These are phyloP conservation scores for Claviceps africana DNA, from an alignment of 2,329 filamentous ascomycete genomes.

Conservation along the genomic window DNA sequence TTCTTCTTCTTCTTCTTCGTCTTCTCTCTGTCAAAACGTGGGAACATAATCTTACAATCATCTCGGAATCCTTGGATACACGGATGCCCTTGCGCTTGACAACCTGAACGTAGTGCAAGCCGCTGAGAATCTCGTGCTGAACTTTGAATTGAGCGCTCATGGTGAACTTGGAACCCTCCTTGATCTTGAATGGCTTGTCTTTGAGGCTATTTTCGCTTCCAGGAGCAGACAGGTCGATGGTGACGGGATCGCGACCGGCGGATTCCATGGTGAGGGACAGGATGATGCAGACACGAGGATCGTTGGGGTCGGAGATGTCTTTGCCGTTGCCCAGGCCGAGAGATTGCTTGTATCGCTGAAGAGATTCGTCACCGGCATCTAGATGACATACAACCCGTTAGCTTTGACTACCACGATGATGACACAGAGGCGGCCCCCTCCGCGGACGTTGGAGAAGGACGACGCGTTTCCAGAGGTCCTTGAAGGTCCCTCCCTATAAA, in stretches of 20 bases:
- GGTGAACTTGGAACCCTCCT: constrained; percentile 84
- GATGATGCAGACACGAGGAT: constrained; percentile 87
- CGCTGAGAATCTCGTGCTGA: constrained; percentile 89
- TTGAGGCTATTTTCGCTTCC: constrained; percentile 68
- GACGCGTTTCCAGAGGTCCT: no score
- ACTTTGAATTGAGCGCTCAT: constrained; percentile 94
- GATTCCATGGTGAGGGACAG: constrained; percentile 79
- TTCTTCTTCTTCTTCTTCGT: background rate
- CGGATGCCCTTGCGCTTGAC: constrained; percentile 81
- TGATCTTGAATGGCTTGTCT: constrained; percentile 90
- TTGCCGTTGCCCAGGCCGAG: constrained; percentile 70
- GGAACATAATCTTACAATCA: constrained; percentile 55
- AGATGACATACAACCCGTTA: background rate
- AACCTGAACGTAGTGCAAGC: constrained; percentile 88
- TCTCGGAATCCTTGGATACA: constrained; percentile 89
- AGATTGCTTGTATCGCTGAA: constrained; percentile 95
- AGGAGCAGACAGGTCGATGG: constrained; percentile 68
- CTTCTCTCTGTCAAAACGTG: background rate
- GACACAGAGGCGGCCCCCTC: background rate
- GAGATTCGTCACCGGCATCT: constrained; percentile 73
- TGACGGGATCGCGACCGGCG: constrained; percentile 67
- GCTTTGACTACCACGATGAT: background rate
- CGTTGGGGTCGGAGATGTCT: constrained; percentile 60
- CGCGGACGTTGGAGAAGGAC: background rate
- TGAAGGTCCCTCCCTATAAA: background rate